Evolutionary conservation across 768 basidiomycete species (phyloP).

Genomic region (Pleurotus sapidus): DNA sequence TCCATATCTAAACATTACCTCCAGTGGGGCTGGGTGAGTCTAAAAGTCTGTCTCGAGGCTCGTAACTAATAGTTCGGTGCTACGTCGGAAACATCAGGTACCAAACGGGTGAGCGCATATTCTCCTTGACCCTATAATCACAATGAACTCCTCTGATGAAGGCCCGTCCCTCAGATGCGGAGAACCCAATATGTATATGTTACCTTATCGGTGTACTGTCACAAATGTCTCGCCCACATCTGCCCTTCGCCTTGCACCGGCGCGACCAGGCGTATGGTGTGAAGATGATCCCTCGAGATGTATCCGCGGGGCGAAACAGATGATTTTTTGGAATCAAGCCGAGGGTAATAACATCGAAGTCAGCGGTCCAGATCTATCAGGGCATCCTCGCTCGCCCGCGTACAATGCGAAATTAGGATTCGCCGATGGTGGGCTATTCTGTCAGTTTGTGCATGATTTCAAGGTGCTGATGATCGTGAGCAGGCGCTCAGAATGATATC

Average conservation of each 20-base stretch:
- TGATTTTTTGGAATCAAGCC: conserved; percentile 40
- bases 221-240: conserved; percentile 26
- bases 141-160: not conserved
- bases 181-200: conserved; percentile 45
- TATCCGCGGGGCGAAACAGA: conserved; percentile 38
- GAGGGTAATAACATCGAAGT: conserved; percentile 42
- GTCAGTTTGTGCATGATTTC: not conserved
- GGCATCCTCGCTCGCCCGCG: conserved; percentile 33
- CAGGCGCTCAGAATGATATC: conserved; percentile 9
- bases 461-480: not conserved
- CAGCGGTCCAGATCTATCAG: conserved; percentile 38
- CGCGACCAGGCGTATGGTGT: conserved; percentile 38
- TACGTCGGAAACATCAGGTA: conserved; percentile 12
- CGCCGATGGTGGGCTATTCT: not conserved
- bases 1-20: not conserved
- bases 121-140: conserved; percentile 10
- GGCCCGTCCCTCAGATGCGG: conserved; percentile 29
- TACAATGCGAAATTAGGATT: conserved; percentile 23
- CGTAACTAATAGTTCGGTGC: not conserved
- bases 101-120: conserved; percentile 16
- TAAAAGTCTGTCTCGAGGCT: no score
- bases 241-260: conserved; percentile 24
- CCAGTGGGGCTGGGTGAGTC: conserved; percentile 44
- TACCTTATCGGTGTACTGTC: conserved; percentile 37
- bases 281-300: conserved; percentile 31